phyloP scores from a whole-genome alignment of 345 rosid genomes.

The Isatis tinctoria region DNA sequence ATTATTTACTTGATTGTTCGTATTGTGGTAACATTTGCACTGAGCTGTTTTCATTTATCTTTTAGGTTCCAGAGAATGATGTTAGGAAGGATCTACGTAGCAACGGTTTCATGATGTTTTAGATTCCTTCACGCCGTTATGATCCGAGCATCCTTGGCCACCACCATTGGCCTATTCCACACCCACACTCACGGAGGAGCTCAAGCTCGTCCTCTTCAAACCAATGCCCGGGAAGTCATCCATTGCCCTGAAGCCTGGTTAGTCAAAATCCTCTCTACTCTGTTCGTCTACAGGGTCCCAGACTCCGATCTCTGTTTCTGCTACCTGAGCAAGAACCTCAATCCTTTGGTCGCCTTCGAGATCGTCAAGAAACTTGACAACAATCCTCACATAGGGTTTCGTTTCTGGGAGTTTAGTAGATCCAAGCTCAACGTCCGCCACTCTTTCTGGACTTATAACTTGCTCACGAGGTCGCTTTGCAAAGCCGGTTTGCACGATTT shows the following conservation, averaged over 20 bases:
- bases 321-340: conserved; percentile 53
- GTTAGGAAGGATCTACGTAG: no score
- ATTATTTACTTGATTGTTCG: no score
- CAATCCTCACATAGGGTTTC: conserved; percentile 51
- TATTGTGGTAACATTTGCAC: no score
- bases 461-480: conserved; percentile 59
- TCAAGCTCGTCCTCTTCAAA: conserved; percentile 35
- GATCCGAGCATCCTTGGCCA: conserved; percentile 60
- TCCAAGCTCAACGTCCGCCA: conserved; percentile 47
- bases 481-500: conserved; percentile 53
- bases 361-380: conserved; percentile 54
- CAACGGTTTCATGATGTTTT: no score
- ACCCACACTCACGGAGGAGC: no score
- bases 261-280: conserved; percentile 61
- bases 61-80: no score
- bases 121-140: conserved; percentile 1
- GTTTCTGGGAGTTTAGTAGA: conserved; percentile 68
- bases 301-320: conserved; percentile 42
- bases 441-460: conserved; percentile 52
- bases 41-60: no score
- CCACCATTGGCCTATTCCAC: conserved; percentile 43
- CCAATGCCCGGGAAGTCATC: conserved; percentile 28
- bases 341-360: conserved; percentile 58
- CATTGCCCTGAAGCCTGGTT: conserved; percentile 57
- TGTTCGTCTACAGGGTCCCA: conserved; percentile 41